phyloP scores from a whole-genome alignment of 2,329 filamentous ascomycete genomes.

The Leptographium wingfieldii region DNA sequence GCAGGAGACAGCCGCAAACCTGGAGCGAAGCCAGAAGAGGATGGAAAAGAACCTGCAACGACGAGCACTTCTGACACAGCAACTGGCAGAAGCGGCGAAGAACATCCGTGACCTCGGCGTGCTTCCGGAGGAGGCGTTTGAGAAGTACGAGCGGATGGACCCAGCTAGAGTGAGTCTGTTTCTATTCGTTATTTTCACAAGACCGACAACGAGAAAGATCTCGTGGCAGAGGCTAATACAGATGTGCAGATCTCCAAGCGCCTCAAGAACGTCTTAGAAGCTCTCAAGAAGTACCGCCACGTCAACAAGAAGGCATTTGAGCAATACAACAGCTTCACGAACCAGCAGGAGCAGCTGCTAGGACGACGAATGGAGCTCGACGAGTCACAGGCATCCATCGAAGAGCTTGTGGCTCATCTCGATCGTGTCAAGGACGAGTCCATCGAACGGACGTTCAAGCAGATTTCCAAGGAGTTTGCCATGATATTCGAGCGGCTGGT shows the following conservation, averaged over 20 bases:
- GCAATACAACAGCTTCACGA: constrained; percentile 95
- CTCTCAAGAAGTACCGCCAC: constrained; percentile 90
- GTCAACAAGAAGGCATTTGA: constrained; percentile 99
- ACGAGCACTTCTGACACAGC: constrained; percentile 65
- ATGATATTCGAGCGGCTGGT: constrained; percentile 92
- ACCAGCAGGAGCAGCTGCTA: constrained; percentile 75
- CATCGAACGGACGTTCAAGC: constrained; percentile 96
- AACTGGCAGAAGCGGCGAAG: constrained; percentile 68
- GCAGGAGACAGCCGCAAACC: constrained; percentile 61
- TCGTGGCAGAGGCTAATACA: constrained; percentile 1
- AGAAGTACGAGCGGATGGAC: constrained; percentile 76
- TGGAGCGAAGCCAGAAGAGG: constrained; percentile 75
- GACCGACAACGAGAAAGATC: no score
- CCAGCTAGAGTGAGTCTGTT: constrained; percentile 51
- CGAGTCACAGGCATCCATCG: constrained; percentile 72
- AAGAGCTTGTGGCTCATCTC: constrained; percentile 81
- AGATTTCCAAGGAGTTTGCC: constrained; percentile 87
- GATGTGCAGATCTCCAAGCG: constrained; percentile 41
- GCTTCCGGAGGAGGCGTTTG: constrained; percentile 84
- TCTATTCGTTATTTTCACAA: not conserved
- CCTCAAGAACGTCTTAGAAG: constrained; percentile 83
- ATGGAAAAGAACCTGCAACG: constrained; percentile 89
- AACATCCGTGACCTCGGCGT: constrained; percentile 90
- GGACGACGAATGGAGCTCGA: constrained; percentile 80
- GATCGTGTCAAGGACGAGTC: constrained; percentile 96